These are phyloP conservation scores for Helicostylum pulchrum DNA, from an alignment of 192 early-diverging fungal genomes.

Conservation along the genomic window DNA sequence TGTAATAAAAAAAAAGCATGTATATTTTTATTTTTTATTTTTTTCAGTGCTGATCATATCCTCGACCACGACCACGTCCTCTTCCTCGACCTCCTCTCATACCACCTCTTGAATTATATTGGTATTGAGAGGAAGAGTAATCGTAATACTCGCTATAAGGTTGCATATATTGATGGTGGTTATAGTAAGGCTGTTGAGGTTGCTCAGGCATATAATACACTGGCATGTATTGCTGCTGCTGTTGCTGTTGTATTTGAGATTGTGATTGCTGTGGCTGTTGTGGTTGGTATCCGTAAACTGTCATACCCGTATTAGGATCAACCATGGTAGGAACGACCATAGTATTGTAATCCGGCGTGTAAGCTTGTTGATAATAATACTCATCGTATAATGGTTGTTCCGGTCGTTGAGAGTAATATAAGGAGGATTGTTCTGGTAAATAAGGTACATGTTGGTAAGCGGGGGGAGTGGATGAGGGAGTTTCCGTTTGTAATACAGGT, in stretches of 20 bases:
- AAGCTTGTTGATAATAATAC: constrained; percentile 1
- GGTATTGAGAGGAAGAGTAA: not conserved
- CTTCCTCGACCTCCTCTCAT: not conserved
- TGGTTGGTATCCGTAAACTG: not conserved
- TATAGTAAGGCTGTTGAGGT: not conserved
- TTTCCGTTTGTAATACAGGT: too few species aligned
- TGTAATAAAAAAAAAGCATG: too few species aligned
- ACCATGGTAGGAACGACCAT: constrained; percentile 3
- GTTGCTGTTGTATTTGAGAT: too few species aligned
- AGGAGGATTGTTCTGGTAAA: not conserved
- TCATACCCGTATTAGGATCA: constrained; percentile 3
- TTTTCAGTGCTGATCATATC: too few species aligned
- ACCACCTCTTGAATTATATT: not conserved
- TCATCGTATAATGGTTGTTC: not conserved
- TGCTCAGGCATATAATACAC: constrained; percentile 3
- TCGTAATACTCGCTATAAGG: too few species aligned
- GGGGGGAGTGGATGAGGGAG: too few species aligned
- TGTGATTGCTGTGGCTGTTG: too few species aligned
- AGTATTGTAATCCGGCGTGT: not conserved
- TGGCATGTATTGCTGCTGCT: not conserved
- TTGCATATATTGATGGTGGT: not conserved
- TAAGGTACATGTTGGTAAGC: not conserved
- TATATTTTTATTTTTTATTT: too few species aligned
- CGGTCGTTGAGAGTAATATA: not conserved
- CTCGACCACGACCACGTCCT: constrained; percentile 15